Evolutionary conservation across 2,329 filamentous ascomycete genomes (phyloP).

Genomic region (Colletotrichum destructivum): DNA sequence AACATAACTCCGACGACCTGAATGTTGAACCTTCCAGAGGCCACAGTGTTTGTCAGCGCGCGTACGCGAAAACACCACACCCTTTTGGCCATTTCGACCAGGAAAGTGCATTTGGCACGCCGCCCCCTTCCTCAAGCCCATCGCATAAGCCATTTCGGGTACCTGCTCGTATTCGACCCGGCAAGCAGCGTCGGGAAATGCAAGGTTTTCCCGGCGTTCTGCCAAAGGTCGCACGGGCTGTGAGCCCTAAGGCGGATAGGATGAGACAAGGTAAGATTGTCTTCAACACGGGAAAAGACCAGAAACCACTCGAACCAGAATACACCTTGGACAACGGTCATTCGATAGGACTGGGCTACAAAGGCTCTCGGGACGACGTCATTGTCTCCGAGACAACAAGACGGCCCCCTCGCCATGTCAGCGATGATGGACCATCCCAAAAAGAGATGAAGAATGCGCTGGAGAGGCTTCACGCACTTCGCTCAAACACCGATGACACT

Average conservation of each 20-base stretch:
- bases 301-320: not conserved
- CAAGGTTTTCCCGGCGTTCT: not conserved
- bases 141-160: slow-evolving; percentile 18
- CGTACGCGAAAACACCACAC: slow-evolving; percentile 9
- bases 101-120: slow-evolving; percentile 19
- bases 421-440: slow-evolving; percentile 2
- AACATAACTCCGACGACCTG: slow-evolving; percentile 18
- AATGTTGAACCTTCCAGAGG: not conserved
- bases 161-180: not conserved
- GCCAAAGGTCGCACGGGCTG: not conserved
- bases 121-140: slow-evolving; percentile 31
- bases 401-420: not conserved
- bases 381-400: not conserved
- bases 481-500: not conserved
- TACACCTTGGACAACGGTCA: not conserved
- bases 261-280: slow-evolving; percentile 17
- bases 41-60: not conserved
- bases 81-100: not conserved
- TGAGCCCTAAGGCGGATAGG: not conserved
- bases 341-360: not conserved
- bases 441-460: slow-evolving; percentile 15
- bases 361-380: not conserved
- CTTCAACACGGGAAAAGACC: not conserved
- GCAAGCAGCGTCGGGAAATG: not conserved
- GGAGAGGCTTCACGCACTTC: slow-evolving; percentile 28